A percentile compares a stretch with the other conserved stretches of the same genome.
phyloP scores from a whole-genome alignment of 805 yeast genomes.

The Tetrapisispora fleetii region DNA sequence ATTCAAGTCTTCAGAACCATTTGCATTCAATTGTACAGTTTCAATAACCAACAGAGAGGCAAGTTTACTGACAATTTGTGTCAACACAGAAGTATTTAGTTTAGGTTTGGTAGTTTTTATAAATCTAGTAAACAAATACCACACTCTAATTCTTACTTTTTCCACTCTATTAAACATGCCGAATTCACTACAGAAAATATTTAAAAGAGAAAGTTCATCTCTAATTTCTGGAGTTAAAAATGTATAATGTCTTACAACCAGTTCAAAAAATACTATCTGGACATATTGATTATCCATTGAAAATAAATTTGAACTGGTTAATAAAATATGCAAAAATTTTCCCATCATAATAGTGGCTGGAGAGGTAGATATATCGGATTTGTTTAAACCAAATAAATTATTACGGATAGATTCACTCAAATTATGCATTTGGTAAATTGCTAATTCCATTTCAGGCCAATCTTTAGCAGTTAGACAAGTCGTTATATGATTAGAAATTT shows the following conservation, averaged over 20 bases:
- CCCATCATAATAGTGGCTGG: slow-evolving; percentile 46
- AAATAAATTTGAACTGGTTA: slow-evolving; percentile 27
- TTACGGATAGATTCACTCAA: slow-evolving; percentile 73
- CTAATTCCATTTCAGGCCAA: slow-evolving; percentile 84
- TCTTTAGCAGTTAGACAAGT: slow-evolving; percentile 34
- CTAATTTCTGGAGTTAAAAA: slow-evolving; percentile 36
- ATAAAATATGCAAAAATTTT: slow-evolving; percentile 22
- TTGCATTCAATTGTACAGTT: slow-evolving; percentile 19
- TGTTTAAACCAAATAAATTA: slow-evolving; percentile 62
- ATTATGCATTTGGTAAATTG: slow-evolving; percentile 69
- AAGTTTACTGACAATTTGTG: slow-evolving; percentile 51
- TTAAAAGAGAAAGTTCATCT: slow-evolving; percentile 51
- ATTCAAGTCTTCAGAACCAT: slow-evolving; percentile 30
- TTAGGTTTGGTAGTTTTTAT: slow-evolving; percentile 66
- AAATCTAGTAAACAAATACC: slow-evolving; percentile 84
- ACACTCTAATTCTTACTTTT: slow-evolving; percentile 72
- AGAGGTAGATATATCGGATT: slow-evolving; percentile 53
- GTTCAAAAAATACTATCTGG: slow-evolving; percentile 74
- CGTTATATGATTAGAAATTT: slow-evolving; percentile 46
- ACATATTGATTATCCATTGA: slow-evolving; percentile 68
- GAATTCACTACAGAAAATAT: slow-evolving; percentile 66
- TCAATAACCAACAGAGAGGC: slow-evolving; percentile 52
- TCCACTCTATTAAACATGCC: slow-evolving; percentile 71
- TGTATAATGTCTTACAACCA: slow-evolving; percentile 68
- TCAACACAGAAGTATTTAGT: slow-evolving; percentile 40